Percentiles rank a stretch among this genome's conserved stretches.
phyloP scores from a whole-genome alignment of 257 asterid genomes.

The Solanum chiquidenum region DNA sequence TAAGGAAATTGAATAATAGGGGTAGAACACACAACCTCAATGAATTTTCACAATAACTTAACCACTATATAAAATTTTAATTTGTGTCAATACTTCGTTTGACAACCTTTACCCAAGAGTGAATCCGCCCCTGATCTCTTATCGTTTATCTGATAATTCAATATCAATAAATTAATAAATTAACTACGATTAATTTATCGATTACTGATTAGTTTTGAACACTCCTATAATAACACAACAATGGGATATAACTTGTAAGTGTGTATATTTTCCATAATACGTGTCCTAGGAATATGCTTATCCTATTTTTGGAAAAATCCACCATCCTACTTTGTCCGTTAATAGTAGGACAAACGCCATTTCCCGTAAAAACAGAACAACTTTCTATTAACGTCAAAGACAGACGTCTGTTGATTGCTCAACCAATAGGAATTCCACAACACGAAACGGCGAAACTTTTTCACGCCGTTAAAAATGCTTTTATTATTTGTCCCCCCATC shows the following conservation, averaged over 20 bases:
- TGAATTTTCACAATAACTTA: background rate
- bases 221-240: background rate
- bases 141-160: no score
- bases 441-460: slow-evolving; percentile 10
- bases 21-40: background rate
- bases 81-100: background rate
- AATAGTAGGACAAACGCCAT: slow-evolving; percentile 46
- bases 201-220: background rate
- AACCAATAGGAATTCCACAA: slow-evolving; percentile 22
- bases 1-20: background rate
- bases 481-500: slow-evolving; percentile 17
- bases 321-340: slow-evolving; percentile 45
- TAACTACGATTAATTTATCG: no score
- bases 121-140: no score
- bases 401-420: slow-evolving; percentile 30
- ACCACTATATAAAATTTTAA: background rate
- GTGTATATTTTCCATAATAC: background rate
- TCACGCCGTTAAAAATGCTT: slow-evolving; percentile 23
- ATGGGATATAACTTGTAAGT: background rate
- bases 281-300: background rate
- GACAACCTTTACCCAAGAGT: background rate
- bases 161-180: no score
- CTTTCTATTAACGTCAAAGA: slow-evolving; percentile 13
- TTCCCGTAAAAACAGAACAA: slow-evolving; percentile 24
- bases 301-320: background rate